A percentile compares a stretch with the other conserved stretches of the same genome.
Evolutionary conservation across 208 protist genomes (phyloP).

Genomic region (Borovskyia barvae): DNA sequence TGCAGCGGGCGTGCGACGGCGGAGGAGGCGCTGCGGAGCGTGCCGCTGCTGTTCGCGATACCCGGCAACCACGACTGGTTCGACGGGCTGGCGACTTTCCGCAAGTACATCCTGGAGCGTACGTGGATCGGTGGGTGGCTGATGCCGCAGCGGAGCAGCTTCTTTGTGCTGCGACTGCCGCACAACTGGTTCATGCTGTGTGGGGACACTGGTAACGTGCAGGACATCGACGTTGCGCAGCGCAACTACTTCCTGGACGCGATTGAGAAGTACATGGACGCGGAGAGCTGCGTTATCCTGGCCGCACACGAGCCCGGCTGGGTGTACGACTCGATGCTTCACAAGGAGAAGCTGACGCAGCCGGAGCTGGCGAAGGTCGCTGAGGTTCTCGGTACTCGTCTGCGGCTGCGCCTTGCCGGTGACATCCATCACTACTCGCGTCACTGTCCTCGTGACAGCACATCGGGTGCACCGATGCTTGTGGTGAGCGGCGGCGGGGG

Average conservation of each 20-base stretch:
- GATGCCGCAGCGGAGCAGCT: conserved; percentile 84
- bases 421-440: conserved; percentile 89
- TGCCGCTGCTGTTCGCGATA: conserved; percentile 79
- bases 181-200: conserved; percentile 87
- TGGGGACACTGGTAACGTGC: conserved; percentile 64
- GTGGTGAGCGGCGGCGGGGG: conserved; percentile 78
- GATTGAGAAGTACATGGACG: conserved; percentile 72
- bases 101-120: conserved; percentile 72
- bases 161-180: conserved; percentile 76
- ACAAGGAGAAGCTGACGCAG: conserved; percentile 26
- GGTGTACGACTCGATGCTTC: conserved; percentile 67
- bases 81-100: conserved; percentile 79
- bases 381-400: conserved; percentile 46
- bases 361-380: conserved; percentile 46
- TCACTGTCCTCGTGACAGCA: conserved; percentile 45
- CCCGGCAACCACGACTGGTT: conserved; percentile 91
- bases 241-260: conserved; percentile 81
- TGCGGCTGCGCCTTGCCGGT: conserved; percentile 56
- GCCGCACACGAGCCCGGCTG: conserved; percentile 66
- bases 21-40: conserved; percentile 52
- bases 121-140: conserved; percentile 83
- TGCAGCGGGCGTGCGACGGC: conserved; percentile 23
- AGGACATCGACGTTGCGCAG: conserved; percentile 82
- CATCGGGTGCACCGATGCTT: conserved; percentile 50
- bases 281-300: conserved; percentile 64